Evolutionary conservation across 805 yeast species (phyloP).

Genomic region (Sugiyamaella mastotermitis): DNA sequence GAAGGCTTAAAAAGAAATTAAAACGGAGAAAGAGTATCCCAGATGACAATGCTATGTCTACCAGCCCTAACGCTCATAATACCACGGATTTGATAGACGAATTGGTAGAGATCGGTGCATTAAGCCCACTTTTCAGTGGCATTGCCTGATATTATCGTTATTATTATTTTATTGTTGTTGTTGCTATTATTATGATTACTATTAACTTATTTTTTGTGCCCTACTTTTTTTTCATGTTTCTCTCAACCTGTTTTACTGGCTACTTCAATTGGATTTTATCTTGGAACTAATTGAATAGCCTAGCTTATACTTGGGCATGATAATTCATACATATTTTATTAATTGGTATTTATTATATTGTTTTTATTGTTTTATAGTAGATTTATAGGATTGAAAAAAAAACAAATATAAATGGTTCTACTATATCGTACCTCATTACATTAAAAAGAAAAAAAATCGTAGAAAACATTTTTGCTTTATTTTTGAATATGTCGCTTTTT

Average conservation of each 20-base stretch:
- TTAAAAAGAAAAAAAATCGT: background rate
- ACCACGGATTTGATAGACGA: slow-evolving; percentile 30
- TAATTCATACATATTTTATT: no score
- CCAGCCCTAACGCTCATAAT: slow-evolving; percentile 12
- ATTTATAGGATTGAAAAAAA: no score
- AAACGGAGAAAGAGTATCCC: slow-evolving; percentile 12
- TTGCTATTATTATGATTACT: no score
- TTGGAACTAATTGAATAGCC: no score
- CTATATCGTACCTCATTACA: background rate
- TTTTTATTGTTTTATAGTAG: background rate
- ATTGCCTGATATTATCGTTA: slow-evolving; percentile 3
- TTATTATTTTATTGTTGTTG: no score
- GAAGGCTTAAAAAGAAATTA: slow-evolving; percentile 16
- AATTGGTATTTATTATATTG: slow-evolving; percentile 3
- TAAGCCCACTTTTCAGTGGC: slow-evolving; percentile 29
- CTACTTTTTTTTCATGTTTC: no score
- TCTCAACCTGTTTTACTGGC: no score
- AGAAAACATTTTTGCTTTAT: background rate
- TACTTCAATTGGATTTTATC: no score
- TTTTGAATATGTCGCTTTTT: no score
- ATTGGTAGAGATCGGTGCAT: slow-evolving; percentile 30
- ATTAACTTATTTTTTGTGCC: no score
- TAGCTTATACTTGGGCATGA: no score
- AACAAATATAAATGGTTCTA: no score
- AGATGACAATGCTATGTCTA: slow-evolving; percentile 8